phyloP scores from a whole-genome alignment of 225 moss, liverwort and hornwort genomes.

The Straminergon stramineum region DNA sequence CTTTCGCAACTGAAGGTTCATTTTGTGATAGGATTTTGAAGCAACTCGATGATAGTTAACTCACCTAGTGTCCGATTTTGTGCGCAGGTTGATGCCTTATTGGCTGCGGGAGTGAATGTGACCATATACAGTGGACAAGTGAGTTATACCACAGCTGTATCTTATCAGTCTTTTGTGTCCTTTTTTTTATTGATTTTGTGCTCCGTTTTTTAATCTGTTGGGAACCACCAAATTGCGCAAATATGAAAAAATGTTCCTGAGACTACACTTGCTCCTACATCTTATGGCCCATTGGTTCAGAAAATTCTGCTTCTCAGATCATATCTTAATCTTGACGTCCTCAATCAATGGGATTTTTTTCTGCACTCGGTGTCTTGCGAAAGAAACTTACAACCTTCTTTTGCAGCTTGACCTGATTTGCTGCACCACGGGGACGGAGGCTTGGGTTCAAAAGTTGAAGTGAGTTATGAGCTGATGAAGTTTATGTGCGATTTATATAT shows the following conservation, averaged over 20 bases:
- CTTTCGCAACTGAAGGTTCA: neutral
- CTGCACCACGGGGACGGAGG: conserved; percentile 88
- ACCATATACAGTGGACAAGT: conserved; percentile 93
- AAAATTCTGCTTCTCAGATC: neutral
- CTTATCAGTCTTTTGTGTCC: neutral
- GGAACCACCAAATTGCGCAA: neutral
- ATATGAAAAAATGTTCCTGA: neutral
- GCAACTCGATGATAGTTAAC: neutral
- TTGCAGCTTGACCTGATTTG: conserved; percentile 90
- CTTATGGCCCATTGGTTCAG: neutral
- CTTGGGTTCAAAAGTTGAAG: conserved; percentile 91
- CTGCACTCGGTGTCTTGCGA: neutral
- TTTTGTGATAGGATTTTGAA: neutral
- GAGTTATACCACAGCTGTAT: conserved; percentile 3
- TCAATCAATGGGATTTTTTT: neutral
- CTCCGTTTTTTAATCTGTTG: neutral
- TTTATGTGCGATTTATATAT: neutral
- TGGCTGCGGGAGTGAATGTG: conserved; percentile 63
- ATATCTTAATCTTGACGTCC: neutral
- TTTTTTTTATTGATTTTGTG: neutral
- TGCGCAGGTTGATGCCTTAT: conserved; percentile 70
- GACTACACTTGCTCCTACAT: neutral
- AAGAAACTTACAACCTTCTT: neutral
- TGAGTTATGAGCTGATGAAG: conserved; percentile 16
- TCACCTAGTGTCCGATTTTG: neutral